Conservation (phyloP, 306 rosid genomes). For the Betula pendula region DNA sequence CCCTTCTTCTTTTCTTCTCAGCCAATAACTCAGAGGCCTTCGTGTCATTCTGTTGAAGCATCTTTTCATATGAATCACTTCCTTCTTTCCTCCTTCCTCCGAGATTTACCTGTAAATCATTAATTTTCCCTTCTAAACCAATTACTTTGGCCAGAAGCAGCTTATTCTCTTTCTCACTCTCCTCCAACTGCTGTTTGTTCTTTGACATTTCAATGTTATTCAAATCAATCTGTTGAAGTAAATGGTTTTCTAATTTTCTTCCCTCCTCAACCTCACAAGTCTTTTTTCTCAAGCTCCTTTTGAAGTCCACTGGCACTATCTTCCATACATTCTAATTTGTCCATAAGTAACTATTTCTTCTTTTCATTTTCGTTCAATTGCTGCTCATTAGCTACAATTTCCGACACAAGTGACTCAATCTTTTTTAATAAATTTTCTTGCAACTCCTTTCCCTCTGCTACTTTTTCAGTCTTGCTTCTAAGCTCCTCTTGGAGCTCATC, state of each 20-base stretch:
- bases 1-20: conserved; percentile 52
- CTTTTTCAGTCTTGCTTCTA: conserved; percentile 37
- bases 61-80: conserved; percentile 30
- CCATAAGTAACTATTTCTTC: conserved; percentile 41
- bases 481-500: conserved; percentile 38
- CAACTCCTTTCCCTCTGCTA: conserved; percentile 23
- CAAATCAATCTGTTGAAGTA: conserved; percentile 18
- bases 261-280: conserved; percentile 44
- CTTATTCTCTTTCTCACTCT: conserved; percentile 45
- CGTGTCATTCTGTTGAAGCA: conserved; percentile 37
- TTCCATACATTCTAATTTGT: conserved; percentile 40
- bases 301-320: conserved; percentile 33
- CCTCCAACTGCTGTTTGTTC: conserved; percentile 34
- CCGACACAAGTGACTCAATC: conserved; percentile 31
- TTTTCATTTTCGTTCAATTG: conserved; percentile 34
- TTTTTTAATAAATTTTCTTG: conserved; percentile 32
- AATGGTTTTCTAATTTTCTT: conserved; percentile 28
- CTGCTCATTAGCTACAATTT: conserved; percentile 31
- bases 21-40: conserved; percentile 39
- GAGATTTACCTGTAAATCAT: conserved; percentile 36
- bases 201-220: conserved; percentile 32
- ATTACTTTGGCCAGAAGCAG: conserved; percentile 34
- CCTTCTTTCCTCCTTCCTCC: conserved; percentile 21
- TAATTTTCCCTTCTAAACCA: conserved; percentile 42
- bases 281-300: conserved; percentile 31